Percentiles rank a stretch among this genome's conserved stretches.
Conservation (phyloP, 306 rosid genomes). For the Lathyrus aphaca region DNA sequence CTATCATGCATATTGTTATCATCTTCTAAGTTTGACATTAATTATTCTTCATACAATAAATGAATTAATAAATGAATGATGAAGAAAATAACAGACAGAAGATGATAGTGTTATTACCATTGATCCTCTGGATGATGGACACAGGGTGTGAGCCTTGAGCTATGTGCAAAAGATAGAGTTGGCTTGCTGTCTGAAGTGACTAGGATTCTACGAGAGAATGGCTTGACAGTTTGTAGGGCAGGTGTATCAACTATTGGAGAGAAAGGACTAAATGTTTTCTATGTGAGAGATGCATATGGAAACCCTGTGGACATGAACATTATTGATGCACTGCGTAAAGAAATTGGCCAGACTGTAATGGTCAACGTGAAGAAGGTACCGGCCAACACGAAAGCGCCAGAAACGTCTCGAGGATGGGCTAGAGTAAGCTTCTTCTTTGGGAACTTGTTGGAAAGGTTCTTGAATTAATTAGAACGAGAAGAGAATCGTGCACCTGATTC, state of each 20-base stretch:
- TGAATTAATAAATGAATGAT: background rate
- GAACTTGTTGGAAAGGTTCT: slow-evolving; percentile 73
- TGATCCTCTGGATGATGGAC: slow-evolving; percentile 40
- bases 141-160: slow-evolving; percentile 77
- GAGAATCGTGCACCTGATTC: slow-evolving; percentile 25
- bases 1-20: background rate
- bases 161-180: slow-evolving; percentile 74
- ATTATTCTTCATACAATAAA: slow-evolving; percentile 3
- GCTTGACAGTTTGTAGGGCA: slow-evolving; percentile 65
- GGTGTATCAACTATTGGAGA: slow-evolving; percentile 80
- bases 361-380: slow-evolving; percentile 76
- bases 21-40: slow-evolving; percentile 16
- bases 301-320: slow-evolving; percentile 67
- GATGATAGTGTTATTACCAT: slow-evolving; percentile 34
- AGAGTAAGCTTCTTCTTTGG: slow-evolving; percentile 88
- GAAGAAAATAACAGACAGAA: slow-evolving; percentile 1
- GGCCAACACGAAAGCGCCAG: slow-evolving; percentile 57
- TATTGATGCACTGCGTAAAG: slow-evolving; percentile 68
- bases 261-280: slow-evolving; percentile 74
- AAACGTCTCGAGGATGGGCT: slow-evolving; percentile 61
- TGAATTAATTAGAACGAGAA: slow-evolving; percentile 41
- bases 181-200: slow-evolving; percentile 79
- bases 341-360: slow-evolving; percentile 70
- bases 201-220: slow-evolving; percentile 73
- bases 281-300: slow-evolving; percentile 77